A percentile compares a stretch with the other conserved stretches of the same genome.
Conservation (phyloP, 192 early-diverging fungal species). For the Dissophora globulifera region DNA sequence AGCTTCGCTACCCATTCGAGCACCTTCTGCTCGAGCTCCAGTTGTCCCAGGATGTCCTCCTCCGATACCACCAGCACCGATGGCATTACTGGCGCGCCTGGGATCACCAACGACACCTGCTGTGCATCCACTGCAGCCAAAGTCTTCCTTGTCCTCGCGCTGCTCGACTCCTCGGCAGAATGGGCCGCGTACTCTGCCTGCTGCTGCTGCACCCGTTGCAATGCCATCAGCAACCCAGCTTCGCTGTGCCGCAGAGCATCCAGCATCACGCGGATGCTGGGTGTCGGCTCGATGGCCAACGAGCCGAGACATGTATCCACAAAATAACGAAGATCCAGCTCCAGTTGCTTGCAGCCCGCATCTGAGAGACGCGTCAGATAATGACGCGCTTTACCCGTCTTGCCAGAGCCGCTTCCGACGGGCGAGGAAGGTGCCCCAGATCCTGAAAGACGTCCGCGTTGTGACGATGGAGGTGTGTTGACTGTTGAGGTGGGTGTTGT, state of each 20-base stretch:
- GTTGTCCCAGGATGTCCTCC: constrained; percentile 14
- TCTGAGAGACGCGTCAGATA: constrained; percentile 38
- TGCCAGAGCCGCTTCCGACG: background rate
- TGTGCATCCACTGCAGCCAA: background rate
- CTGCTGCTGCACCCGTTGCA: constrained; percentile 32
- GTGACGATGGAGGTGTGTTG: constrained; percentile 7
- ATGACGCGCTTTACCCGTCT: constrained; percentile 11
- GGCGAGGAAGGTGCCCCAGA: constrained; percentile 5
- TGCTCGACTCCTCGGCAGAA: background rate
- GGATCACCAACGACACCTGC: constrained; percentile 23
- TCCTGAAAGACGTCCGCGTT: constrained; percentile 3
- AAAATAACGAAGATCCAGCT: constrained; percentile 73
- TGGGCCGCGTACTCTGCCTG: constrained; percentile 6
- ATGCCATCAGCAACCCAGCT: constrained; percentile 26
- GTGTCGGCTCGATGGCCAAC: constrained; percentile 38
- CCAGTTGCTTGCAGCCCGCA: constrained; percentile 65
- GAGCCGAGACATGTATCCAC: constrained; percentile 52
- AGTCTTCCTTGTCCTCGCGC: background rate
- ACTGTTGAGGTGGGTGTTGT: background rate
- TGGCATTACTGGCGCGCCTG: constrained; percentile 39
- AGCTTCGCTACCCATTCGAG: constrained; percentile 37
- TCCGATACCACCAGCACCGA: constrained; percentile 25
- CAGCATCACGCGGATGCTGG: constrained; percentile 30
- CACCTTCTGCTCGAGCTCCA: constrained; percentile 26
- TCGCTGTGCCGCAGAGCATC: constrained; percentile 33